Base-by-base conservation (phyloP, 2,329 filamentous ascomycete genomes). In the Colletotrichum siamense region DNA sequence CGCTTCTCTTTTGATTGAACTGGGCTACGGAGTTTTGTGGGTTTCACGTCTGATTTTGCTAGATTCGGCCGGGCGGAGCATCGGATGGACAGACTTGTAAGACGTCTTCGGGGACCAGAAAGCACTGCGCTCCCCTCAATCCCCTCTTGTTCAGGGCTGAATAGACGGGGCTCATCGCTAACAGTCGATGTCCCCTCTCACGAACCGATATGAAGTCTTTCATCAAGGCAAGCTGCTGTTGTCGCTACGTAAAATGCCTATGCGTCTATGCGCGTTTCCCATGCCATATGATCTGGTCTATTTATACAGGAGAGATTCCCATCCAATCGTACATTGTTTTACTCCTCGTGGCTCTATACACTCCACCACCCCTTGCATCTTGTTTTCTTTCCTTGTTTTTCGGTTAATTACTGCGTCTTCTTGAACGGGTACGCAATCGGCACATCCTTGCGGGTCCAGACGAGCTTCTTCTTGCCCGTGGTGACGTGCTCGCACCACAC, bases 391-490 rank as follows among this genome's bases (percentile, higher is more conserved):
- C 15, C n/a, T 7, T 22, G 44, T 8, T 52, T 52, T 13, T 5
- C 0, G n/a, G 44, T 12, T 24, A 13, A 22, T 22, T 24, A 63
- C 30, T 52, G 49, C 8, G 61, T 55, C 71, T 70, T 76, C 84
- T 91, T 91, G 79, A 87, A 94, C 2, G 92, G 92, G 73, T 92
- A 93, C 77, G 87, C 88, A 24, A 96, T 87, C 70, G 93, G 90
- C 83, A 96, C 94, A 83, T 95, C 95, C 89, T 97, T 98, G 82
- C 95, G 92, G 82, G 95, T 88, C 91, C 94, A 98, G 79, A 98
- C 92, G 88, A 96, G 95, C 83, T 93, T 94, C 90, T 94, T 95
- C 91, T 95, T 98, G 90, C 98, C 98, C 75, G 91, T 98, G 18
- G 90, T 87, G 59, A 91, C 88, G 86, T 99, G 96, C 89, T 99